A percentile compares a stretch with the other conserved stretches of the same genome.
Evolutionary conservation across 202 grass and related monocot species (phyloP).

Genomic region (Digitaria exilis): DNA sequence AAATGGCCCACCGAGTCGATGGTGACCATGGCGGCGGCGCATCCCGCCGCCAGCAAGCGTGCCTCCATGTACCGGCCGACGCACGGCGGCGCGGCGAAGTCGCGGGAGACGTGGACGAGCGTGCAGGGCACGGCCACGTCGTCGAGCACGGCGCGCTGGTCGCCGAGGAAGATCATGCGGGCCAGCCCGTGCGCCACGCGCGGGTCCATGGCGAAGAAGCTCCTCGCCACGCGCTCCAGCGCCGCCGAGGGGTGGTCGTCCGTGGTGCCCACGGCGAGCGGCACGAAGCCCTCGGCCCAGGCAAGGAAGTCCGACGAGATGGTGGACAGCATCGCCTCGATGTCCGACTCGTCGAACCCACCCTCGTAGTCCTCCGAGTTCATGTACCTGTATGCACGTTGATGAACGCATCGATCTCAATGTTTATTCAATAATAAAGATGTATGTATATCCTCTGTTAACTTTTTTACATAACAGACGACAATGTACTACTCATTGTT

Average conservation of each 20-base stretch:
- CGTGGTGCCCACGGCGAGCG: conserved; percentile 28
- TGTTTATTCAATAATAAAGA: too few species aligned
- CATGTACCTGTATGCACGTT: conserved; percentile 63
- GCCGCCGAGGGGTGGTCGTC: conserved; percentile 18
- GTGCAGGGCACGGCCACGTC: conserved; percentile 57
- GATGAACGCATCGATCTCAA: neutral
- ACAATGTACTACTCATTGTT: too few species aligned
- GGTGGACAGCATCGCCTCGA: conserved; percentile 43
- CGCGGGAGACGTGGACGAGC: conserved; percentile 51
- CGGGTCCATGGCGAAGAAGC: conserved; percentile 71
- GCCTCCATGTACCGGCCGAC: conserved; percentile 61
- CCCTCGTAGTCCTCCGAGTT: conserved; percentile 79
- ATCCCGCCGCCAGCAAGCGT: conserved; percentile 42
- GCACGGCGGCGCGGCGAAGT: conserved; percentile 54
- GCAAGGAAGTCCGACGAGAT: conserved; percentile 58
- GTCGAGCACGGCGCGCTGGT: conserved; percentile 53
- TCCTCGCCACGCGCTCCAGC: conserved; percentile 43
- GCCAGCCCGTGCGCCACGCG: conserved; percentile 53
- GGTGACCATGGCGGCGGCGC: conserved; percentile 40
- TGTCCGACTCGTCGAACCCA: conserved; percentile 57
- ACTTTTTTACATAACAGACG: too few species aligned
- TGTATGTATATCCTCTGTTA: too few species aligned
- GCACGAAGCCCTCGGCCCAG: conserved; percentile 61
- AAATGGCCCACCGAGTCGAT: conserved; percentile 72
- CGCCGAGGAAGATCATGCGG: conserved; percentile 66